Percentiles rank a stretch among this genome's conserved stretches.
phyloP scores from a whole-genome alignment of 305 asterid genomes.

The Plantago rigida region DNA sequence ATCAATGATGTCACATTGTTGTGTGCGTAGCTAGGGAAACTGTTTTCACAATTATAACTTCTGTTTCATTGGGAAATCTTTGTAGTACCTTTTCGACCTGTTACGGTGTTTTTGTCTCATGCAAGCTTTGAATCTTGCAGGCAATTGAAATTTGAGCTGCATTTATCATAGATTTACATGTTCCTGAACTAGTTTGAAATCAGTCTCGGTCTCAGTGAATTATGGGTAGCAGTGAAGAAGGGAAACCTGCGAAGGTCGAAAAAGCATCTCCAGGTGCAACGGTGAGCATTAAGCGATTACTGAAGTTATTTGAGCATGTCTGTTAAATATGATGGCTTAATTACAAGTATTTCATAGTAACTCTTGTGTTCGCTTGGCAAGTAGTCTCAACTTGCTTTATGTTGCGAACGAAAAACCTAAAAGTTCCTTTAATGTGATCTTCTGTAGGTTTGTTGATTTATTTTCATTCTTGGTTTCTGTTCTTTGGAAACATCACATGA shows the following conservation, averaged over 20 bases:
- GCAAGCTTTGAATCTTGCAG: constrained; percentile 20
- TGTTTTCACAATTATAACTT: neutral
- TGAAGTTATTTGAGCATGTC: constrained; percentile 2
- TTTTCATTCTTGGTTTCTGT: constrained; percentile 11
- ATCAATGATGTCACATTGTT: too few species aligned
- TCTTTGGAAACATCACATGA: constrained; percentile 6
- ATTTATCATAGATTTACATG: constrained; percentile 10
- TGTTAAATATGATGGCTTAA: neutral
- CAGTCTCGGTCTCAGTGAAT: neutral
- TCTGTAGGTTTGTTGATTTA: constrained; percentile 1
- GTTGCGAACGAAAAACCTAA: neutral
- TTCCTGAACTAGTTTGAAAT: neutral
- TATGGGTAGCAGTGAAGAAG: constrained; percentile 81
- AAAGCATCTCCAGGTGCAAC: constrained; percentile 47
- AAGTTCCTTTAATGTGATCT: neutral
- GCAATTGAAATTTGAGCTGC: constrained; percentile 17
- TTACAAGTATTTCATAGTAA: neutral
- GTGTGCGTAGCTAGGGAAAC: too few species aligned
- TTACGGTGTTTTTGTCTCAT: neutral
- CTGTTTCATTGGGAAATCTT: neutral
- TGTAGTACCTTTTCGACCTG: neutral
- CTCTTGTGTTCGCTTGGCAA: neutral
- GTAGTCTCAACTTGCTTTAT: constrained; percentile 5
- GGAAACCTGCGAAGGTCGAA: constrained; percentile 54
- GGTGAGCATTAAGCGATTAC: constrained; percentile 34